Conservation (phyloP, 495 filamentous ascomycete species). For the Daldinia caldariorum region DNA sequence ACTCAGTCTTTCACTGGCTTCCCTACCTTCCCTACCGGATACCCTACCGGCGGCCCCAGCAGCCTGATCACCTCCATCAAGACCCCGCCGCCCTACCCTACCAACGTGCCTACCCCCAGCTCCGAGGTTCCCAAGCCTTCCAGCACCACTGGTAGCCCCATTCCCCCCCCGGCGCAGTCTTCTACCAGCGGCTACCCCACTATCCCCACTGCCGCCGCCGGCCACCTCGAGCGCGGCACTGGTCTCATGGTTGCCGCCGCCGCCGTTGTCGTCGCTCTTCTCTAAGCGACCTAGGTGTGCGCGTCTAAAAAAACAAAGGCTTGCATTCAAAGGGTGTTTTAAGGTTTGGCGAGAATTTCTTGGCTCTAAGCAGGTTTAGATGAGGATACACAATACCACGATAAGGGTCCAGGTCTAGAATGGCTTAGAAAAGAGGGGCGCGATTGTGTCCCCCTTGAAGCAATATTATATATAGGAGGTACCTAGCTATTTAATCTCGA, state of each 20-base stretch:
- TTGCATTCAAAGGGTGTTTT: constrained; percentile 3
- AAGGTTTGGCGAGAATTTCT: constrained; percentile 1
- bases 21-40: too few relatives aligned
- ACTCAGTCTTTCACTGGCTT: background rate
- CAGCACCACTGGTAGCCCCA: constrained; percentile 16
- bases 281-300: constrained; percentile 22
- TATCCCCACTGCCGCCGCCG: constrained; percentile 36
- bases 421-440: constrained; percentile 2
- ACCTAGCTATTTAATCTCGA: background rate
- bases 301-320: background rate
- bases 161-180: constrained; percentile 8
- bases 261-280: constrained; percentile 21
- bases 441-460: background rate
- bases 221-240: constrained; percentile 33
- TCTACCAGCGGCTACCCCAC: constrained; percentile 19
- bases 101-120: constrained; percentile 13
- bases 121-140: constrained; percentile 9
- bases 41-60: constrained; percentile 12
- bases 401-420: background rate
- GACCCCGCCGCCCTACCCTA: constrained; percentile 27
- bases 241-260: constrained; percentile 27
- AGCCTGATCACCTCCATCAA: constrained; percentile 22
- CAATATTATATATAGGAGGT: too few relatives aligned
- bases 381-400: background rate
- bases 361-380: constrained; percentile 8